Conservation (phyloP, 2,329 filamentous ascomycete species). For the Scleromitrula shiraiana region DNA sequence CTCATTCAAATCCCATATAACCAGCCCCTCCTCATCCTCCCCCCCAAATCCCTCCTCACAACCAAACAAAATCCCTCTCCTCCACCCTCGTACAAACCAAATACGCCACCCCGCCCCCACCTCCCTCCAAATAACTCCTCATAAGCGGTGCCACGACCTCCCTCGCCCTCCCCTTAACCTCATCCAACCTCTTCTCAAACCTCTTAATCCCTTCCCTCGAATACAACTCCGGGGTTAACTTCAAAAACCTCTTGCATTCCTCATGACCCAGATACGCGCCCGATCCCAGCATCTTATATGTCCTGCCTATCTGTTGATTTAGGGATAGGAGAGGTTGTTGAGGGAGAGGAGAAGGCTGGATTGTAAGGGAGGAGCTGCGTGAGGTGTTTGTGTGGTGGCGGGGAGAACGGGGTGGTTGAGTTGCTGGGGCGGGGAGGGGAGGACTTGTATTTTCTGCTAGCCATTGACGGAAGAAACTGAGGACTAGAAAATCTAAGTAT, state of each 20-base stretch:
- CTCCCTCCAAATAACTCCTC: conserved; percentile 76
- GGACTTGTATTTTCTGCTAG: conserved; percentile 82
- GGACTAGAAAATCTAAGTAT: conserved; percentile 83
- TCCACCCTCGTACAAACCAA: conserved; percentile 57
- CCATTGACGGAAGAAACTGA: conserved; percentile 87
- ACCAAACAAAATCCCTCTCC: conserved; percentile 55
- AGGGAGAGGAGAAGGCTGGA: conserved; percentile 5
- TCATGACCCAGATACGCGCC: conserved; percentile 70
- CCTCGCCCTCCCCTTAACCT: conserved; percentile 75
- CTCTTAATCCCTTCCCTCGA: conserved; percentile 75
- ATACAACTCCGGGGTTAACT: conserved; percentile 74
- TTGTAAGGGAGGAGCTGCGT: conserved; percentile 36
- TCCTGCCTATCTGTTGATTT: conserved; percentile 48
- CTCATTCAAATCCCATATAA: too few relatives aligned
- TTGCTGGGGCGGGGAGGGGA: conserved; percentile 39
- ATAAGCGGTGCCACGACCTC: conserved; percentile 80
- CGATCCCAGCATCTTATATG: conserved; percentile 69
- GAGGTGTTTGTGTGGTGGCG: conserved; percentile 33
- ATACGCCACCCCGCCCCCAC: conserved; percentile 51
- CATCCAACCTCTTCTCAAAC: conserved; percentile 82
- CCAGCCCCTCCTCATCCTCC: neutral
- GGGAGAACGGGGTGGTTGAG: conserved; percentile 24
- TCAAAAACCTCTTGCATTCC: conserved; percentile 84
- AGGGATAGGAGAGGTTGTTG: conserved; percentile 1
- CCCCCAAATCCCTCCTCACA: conserved; percentile 7